These are phyloP conservation scores for Diaporthe citriasiana DNA, from an alignment of 2,329 filamentous ascomycete species.

Conservation along the genomic window DNA sequence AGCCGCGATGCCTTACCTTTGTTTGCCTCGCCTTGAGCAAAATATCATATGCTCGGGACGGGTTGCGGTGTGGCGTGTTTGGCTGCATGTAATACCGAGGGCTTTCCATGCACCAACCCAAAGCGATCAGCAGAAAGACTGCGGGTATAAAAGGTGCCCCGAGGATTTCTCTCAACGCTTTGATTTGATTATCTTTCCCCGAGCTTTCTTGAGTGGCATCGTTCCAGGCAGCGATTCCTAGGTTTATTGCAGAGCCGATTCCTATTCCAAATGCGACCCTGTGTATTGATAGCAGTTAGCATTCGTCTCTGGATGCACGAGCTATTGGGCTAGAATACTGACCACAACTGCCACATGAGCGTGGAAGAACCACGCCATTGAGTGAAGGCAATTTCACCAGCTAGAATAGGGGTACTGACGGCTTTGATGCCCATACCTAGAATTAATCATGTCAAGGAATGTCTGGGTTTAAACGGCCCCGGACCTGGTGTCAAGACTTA, in stretches of 20 bases:
- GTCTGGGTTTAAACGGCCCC: too few relatives aligned
- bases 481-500: constrained; percentile 43
- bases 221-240: constrained; percentile 52
- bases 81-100: constrained; percentile 57
- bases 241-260: constrained; percentile 54
- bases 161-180: constrained; percentile 51
- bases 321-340: not conserved
- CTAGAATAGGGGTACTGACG: constrained; percentile 62
- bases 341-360: constrained; percentile 63
- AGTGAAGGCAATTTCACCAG: constrained; percentile 61
- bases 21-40: constrained; percentile 55
- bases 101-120: constrained; percentile 57
- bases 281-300: not conserved
- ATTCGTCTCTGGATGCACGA: not conserved
- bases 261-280: constrained; percentile 56
- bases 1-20: constrained; percentile 45
- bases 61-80: constrained; percentile 53
- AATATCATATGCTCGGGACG: constrained; percentile 52
- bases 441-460: not conserved
- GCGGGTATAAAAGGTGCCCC: constrained; percentile 54
- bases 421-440: constrained; percentile 64
- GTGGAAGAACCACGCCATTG: constrained; percentile 64
- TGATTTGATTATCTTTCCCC: constrained; percentile 38
- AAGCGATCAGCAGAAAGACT: constrained; percentile 50
- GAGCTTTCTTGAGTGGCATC: not conserved